Conservation (phyloP, 2,329 filamentous ascomycete genomes). For the Aspergillus puulaauensis region DNA sequence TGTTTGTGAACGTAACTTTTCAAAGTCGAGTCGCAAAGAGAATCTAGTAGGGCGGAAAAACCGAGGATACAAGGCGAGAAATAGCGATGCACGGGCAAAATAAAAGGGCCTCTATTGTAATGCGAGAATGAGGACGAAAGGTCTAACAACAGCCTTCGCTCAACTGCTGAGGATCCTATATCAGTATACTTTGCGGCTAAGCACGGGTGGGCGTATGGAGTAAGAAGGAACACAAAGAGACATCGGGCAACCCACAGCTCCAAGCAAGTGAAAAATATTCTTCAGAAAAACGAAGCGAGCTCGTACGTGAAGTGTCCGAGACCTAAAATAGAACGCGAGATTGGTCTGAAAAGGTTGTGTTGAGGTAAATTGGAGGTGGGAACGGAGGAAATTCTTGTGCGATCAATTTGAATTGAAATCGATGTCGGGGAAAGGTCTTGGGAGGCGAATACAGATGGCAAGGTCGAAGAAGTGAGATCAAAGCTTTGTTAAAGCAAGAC, state of each 20-base stretch:
- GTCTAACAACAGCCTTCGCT: constrained; percentile 23
- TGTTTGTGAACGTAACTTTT: constrained; percentile 19
- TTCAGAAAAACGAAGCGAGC: background rate
- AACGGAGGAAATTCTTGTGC: constrained; percentile 28
- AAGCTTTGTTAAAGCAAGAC: constrained; percentile 5
- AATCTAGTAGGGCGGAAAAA: constrained; percentile 2
- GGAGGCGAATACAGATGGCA: constrained; percentile 15
- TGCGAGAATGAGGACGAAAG: constrained; percentile 11
- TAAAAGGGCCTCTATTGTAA: constrained; percentile 18
- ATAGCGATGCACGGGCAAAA: constrained; percentile 9
- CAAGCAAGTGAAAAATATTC: constrained; percentile 11
- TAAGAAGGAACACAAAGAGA: background rate
- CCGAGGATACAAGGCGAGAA: background rate
- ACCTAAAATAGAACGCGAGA: constrained; percentile 18
- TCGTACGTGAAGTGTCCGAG: constrained; percentile 3
- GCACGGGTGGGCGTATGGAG: background rate
- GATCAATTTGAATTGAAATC: constrained; percentile 21
- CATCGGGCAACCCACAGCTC: constrained; percentile 8
- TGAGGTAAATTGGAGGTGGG: constrained; percentile 11
- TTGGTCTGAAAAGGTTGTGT: constrained; percentile 20
- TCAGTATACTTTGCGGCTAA: constrained; percentile 16
- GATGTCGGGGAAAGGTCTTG: constrained; percentile 17
- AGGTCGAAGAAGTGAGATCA: constrained; percentile 11
- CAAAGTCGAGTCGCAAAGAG: constrained; percentile 8
- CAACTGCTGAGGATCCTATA: constrained; percentile 17